Evolutionary conservation across 305 asterid genomes (phyloP).

Genomic region (Andrographis paniculata): DNA sequence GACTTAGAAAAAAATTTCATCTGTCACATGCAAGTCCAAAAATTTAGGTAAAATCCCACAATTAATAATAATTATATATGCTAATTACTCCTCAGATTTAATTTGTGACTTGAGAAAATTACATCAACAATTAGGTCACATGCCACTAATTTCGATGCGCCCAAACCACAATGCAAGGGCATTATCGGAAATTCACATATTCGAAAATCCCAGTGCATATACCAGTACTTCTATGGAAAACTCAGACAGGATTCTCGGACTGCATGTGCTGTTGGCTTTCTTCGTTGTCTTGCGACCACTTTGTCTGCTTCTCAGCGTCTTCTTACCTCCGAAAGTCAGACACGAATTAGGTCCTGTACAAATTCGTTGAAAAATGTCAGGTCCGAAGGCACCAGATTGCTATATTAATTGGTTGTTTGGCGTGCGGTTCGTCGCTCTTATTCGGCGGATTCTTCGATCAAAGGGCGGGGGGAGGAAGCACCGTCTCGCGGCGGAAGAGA

Average conservation of each 20-base stretch:
- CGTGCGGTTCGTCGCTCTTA: conserved; percentile 27
- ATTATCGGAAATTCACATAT: too few relatives aligned
- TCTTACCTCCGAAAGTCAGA: conserved; percentile 25
- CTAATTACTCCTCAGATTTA: too few relatives aligned
- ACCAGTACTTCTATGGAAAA: too few relatives aligned
- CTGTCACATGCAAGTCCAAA: too few relatives aligned
- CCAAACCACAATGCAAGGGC: too few relatives aligned
- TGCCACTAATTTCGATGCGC: too few relatives aligned
- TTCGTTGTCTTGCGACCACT: conserved; percentile 20
- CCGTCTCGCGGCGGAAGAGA: neutral
- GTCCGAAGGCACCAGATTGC: conserved; percentile 24
- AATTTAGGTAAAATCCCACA: too few relatives aligned
- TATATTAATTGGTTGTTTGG: conserved; percentile 29
- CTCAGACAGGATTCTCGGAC: neutral
- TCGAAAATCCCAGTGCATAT: too few relatives aligned
- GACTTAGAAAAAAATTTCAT: too few relatives aligned
- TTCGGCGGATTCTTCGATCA: conserved; percentile 28
- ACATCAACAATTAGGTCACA: too few relatives aligned
- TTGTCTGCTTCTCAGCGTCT: neutral
- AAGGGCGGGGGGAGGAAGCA: conserved; percentile 18
- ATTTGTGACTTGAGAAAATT: too few relatives aligned
- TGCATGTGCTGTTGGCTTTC: conserved; percentile 10
- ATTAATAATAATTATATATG: too few relatives aligned
- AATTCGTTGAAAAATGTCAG: conserved; percentile 30
- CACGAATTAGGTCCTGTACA: conserved; percentile 13